Evolutionary conservation across 2,329 filamentous ascomycete species (phyloP), one percentile per base, ranked within the genome.

Genomic region (Cylindrodendrum hubeiense): DNA sequence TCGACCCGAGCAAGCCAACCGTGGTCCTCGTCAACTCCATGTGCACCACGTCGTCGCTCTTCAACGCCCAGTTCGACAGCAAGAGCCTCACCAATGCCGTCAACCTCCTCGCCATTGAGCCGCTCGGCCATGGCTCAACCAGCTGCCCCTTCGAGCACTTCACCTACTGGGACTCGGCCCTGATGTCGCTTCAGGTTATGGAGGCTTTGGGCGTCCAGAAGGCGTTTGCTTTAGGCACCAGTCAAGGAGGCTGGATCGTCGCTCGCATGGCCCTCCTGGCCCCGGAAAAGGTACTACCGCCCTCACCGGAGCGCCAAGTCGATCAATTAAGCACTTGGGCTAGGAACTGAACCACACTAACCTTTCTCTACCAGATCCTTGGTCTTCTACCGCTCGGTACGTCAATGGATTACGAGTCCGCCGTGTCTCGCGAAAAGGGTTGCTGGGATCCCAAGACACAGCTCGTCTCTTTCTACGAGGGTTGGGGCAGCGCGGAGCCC

Each of bases 151-250:
- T 72, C 0, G 83, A 86, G 70, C 82, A 85, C 63, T 87, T 85
- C 70, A 87, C 84, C 2, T 87, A 86, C 77, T 87, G 86, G 86
- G 86, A 87, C 72, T 77, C 84, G 3, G 85, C 85, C 47, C 76
- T 81, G 63, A 83, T 89, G 83, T 82, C 83, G 12, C 76, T 88
- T 9, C 86, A 90, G 76, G 85, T 87, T 2, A 79, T 90, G 80
- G 83, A 87, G 41, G 79, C 79, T 5, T 78, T 87, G 3, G 79
- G 79, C 2, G 79, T 87, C 26, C 55, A 78, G 19, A 83, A 83
- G 77, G 84, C 83, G 0, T 87, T 85, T 66, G 80, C 82, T 1
- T 73, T 87, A 9, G 85, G 85, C 19, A 86, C 84, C 9, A 85
- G 82, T 59, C 84, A 86, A 73, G 85, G 85, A 22, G 85, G 84